Percentiles rank a stretch among this genome's conserved stretches.
Evolutionary conservation across 1,139 yeast species (phyloP).

Genomic region (Hansenula lynferdii): DNA sequence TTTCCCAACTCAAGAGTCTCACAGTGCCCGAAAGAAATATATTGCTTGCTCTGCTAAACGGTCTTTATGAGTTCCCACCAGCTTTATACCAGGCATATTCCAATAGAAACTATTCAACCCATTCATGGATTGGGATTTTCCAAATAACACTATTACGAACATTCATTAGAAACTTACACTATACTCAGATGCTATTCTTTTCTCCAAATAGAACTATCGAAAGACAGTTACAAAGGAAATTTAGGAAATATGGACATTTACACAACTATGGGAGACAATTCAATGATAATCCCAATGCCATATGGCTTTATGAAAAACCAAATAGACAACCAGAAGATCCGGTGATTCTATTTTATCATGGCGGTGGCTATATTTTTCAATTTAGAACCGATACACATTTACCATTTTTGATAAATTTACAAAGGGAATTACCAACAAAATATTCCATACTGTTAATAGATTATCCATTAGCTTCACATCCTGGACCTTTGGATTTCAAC

Average conservation of each 20-base stretch:
- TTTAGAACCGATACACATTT: constrained; percentile 3
- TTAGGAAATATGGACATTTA: not conserved
- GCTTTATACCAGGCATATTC: not conserved
- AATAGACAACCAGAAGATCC: constrained; percentile 1
- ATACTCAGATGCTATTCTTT: constrained; percentile 1
- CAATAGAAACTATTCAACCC: not conserved
- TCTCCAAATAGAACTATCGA: constrained; percentile 2
- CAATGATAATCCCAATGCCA: too few species aligned
- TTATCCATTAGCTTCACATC: constrained; percentile 3
- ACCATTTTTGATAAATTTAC: not conserved
- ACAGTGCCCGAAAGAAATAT: not conserved
- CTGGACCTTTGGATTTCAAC: constrained; percentile 1
- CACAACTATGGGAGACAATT: not conserved
- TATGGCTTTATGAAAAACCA: constrained; percentile 2
- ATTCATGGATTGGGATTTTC: not conserved
- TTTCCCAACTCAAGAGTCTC: too few species aligned
- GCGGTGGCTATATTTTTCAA: constrained; percentile 3
- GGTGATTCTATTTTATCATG: constrained; percentile 4
- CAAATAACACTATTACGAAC: constrained; percentile 1
- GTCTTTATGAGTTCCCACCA: not conserved
- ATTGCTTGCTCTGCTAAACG: not conserved
- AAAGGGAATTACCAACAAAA: not conserved
- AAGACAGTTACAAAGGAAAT: not conserved
- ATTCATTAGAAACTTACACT: constrained; percentile 1
- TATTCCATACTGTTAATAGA: constrained; percentile 3